These are phyloP conservation scores for Spiraea crenata DNA, from an alignment of 331 rosid species.

Conservation along the genomic window DNA sequence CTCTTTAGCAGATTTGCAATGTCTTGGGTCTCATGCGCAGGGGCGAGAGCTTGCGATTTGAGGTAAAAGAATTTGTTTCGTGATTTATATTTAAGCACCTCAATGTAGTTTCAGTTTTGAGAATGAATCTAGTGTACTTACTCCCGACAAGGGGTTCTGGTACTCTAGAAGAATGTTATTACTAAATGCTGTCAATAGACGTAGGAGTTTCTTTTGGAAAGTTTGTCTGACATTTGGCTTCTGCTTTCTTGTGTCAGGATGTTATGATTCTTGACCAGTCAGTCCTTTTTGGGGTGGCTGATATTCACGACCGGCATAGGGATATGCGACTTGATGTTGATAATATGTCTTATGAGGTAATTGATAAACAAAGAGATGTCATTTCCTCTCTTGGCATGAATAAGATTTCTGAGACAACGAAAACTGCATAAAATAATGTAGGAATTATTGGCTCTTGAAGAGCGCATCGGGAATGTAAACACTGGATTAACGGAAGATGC, in stretches of 20 bases:
- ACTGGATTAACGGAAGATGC: slow-evolving; percentile 85
- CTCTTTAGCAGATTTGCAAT: slow-evolving; percentile 74
- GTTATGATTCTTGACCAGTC: slow-evolving; percentile 94
- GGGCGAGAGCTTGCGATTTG: slow-evolving; percentile 79
- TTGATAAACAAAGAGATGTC: background rate
- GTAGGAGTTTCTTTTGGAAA: background rate
- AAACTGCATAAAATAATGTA: slow-evolving; percentile 21
- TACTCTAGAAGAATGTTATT: background rate
- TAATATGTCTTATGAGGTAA: slow-evolving; percentile 97
- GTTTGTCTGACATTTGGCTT: slow-evolving; percentile 4
- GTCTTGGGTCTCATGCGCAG: slow-evolving; percentile 89
- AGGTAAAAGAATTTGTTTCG: slow-evolving; percentile 57
- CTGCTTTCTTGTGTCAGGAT: slow-evolving; percentile 54
- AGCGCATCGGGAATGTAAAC: slow-evolving; percentile 91
- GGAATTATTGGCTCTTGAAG: slow-evolving; percentile 95
- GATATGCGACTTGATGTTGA: slow-evolving; percentile 99
- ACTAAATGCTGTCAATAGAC: background rate
- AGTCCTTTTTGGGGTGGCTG: slow-evolving; percentile 77
- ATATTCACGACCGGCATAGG: slow-evolving; percentile 84
- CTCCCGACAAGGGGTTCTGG: background rate
- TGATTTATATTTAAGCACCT: slow-evolving; percentile 8
- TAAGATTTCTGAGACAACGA: background rate
- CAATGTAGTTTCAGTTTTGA: background rate
- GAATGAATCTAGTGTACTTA: too few species aligned
- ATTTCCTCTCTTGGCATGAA: background rate